Evolutionary conservation across 176 grass and related monocot species (phyloP).

Genomic region (Cocos nucifera): DNA sequence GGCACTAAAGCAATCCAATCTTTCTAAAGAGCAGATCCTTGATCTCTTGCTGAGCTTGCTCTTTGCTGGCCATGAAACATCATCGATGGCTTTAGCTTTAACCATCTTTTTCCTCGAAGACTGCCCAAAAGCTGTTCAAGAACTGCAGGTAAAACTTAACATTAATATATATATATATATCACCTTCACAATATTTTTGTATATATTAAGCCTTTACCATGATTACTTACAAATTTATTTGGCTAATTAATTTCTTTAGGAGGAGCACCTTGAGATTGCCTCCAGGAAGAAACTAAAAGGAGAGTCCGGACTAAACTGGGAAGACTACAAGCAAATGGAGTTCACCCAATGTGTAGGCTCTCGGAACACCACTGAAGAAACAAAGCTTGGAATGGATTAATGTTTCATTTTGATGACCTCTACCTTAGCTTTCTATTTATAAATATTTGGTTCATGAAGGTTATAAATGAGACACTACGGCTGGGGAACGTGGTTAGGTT

Average conservation of each 20-base stretch:
- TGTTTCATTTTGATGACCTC: background rate
- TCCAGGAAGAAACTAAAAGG: slow-evolving; percentile 43
- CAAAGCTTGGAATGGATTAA: background rate
- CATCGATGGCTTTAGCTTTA: slow-evolving; percentile 74
- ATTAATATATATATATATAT: background rate
- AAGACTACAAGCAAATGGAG: slow-evolving; percentile 98
- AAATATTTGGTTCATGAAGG: slow-evolving; percentile 31
- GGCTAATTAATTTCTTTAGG: slow-evolving; percentile 27
- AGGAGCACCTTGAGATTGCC: slow-evolving; percentile 69
- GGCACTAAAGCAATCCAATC: slow-evolving; percentile 56
- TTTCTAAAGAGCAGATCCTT: slow-evolving; percentile 76
- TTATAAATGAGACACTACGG: slow-evolving; percentile 88
- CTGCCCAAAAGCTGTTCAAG: slow-evolving; percentile 55
- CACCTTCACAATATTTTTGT: too few species aligned
- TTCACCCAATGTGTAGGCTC: slow-evolving; percentile 88
- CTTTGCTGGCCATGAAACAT: slow-evolving; percentile 88
- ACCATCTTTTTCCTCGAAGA: slow-evolving; percentile 83
- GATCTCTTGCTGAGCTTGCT: slow-evolving; percentile 92
- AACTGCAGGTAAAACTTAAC: slow-evolving; percentile 40
- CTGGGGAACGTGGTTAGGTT: slow-evolving; percentile 93
- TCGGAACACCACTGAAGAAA: too few species aligned
- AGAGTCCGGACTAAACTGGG: slow-evolving; percentile 61
- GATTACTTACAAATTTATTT: too few species aligned
- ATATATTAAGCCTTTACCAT: too few species aligned
- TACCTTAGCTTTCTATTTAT: background rate